Evolutionary conservation across 192 early-diverging fungal genomes (phyloP).

Genomic region (Coemansia biformis): DNA sequence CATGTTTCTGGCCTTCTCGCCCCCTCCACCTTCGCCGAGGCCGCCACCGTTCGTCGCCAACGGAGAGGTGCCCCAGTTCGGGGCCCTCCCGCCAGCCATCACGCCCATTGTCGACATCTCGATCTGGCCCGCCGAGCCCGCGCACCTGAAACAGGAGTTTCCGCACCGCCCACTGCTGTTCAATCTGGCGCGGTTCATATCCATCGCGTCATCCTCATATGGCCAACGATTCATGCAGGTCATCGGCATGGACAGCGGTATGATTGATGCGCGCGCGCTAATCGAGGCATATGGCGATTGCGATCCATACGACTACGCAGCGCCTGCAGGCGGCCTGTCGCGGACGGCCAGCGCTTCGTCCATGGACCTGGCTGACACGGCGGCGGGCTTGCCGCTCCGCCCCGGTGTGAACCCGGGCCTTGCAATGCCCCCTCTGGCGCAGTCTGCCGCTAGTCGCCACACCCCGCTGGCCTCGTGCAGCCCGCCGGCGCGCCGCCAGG

Average conservation of each 20-base stretch:
- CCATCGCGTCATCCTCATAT: constrained; percentile 65
- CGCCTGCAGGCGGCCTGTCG: constrained; percentile 4
- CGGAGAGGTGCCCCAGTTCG: no score
- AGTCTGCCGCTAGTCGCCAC: no score
- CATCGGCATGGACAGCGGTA: constrained; percentile 51
- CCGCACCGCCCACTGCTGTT: constrained; percentile 54
- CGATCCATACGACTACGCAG: constrained; percentile 12
- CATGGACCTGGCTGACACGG: constrained; percentile 11
- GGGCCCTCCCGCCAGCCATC: constrained; percentile 2
- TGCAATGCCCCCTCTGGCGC: no score
- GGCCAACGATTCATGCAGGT: constrained; percentile 71
- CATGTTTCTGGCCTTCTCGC: no score
- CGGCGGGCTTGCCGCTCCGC: no score
- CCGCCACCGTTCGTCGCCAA: no score
- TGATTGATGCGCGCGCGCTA: constrained; percentile 42
- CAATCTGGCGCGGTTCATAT: constrained; percentile 66
- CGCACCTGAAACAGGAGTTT: constrained; percentile 33
- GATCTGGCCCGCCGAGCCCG: constrained; percentile 3
- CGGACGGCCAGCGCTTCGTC: constrained; percentile 20
- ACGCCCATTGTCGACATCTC: constrained; percentile 36
- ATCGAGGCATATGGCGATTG: constrained; percentile 42
- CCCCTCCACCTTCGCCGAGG: no score
- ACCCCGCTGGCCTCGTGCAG: no score
- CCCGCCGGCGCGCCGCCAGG: constrained; percentile 19
- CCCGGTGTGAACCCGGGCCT: no score